Evolutionary conservation across 2,329 filamentous ascomycete species (phyloP), one percentile per base, ranked within the genome.

Genomic region (Aspergillus brunneoviolaceus): DNA sequence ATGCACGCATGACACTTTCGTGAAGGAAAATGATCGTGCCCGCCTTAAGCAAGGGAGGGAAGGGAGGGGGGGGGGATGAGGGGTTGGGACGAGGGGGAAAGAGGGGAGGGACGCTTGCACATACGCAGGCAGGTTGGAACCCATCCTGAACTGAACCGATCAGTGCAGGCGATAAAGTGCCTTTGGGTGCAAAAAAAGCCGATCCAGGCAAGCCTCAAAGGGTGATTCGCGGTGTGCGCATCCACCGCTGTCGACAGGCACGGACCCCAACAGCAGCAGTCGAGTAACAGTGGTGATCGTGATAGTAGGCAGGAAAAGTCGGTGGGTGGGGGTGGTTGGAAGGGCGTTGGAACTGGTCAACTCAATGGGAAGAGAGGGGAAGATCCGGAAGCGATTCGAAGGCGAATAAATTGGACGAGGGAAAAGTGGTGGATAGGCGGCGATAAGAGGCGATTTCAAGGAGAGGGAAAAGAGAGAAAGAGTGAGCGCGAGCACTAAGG

Each of bases 111-210:
- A 21, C 39, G 31, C 25, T 47, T 51, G 50, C 50, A 85, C 86
- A 79, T 79, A 89, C 87, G 82, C 79, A 71, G 86, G 84, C 70
- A 87, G 80, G 78, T 85, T 86, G 65, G 85, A 82, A 74, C 87
- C 85, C 77, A 83, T 82, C 67, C 70, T 77, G 74, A 61, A 66
- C 66, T 63, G 62, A 57, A 45, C 45, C 51, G 61, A 59, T 63
- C 63, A 63, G 60, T 16, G 65, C 60, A 68, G 65, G 65, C 67
- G 65, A 68, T 66, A 21, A 69, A 59, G 66, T 67, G 69, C 67
- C 65, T 67, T 57, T 56, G 63, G 65, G 63, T 67, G 64, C 64
- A 64, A 65, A 68, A 23, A 69, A 68, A 67, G 72, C 70, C 69
- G 71, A 74, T 74, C 67, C 71, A 72, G 65, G 70, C 72, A 72